Evolutionary conservation across 108 stramenopile species (phyloP), one percentile per base, ranked within the genome.

Genomic region (Fragilaria radians): DNA sequence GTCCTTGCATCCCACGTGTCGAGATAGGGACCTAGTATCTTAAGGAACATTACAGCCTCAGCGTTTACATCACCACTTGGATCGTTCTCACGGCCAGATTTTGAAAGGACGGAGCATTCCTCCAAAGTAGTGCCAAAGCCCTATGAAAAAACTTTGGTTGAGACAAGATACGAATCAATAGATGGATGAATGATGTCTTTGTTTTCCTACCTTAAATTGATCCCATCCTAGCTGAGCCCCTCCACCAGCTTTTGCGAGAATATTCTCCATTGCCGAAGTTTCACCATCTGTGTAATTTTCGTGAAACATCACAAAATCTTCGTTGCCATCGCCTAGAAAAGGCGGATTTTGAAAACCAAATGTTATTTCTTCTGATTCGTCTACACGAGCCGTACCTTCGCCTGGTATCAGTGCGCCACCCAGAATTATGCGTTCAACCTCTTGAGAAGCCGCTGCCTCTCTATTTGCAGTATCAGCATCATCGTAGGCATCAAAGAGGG

Each of bases 1-100:
- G 79, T 73, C 33, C 67, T 64, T 69, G 82, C 82, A 50, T 92
- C 83, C 87, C 87, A 92, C 21, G 78, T 75, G 55, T 88, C 85
- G 3, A 89, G 62, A 55, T 73, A 92, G 2, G 67, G 67, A 4
- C 71, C 59, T 5, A 92, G 70, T 33, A 70, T 69, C 9, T 61
- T 48, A 2, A 91, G 56, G 9, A 72, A 65, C 5, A 57, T 52
- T 17, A 59, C 46, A 49, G 78, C 70, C 36, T 69, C 67, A 3
- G 55, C 28, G n/a, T 34, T 14, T 2, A 27, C 25, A 2, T 5
- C 4, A 3, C 28, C 5, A n/a, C 26, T n/a, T 45, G 27, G n/a
- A 47, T 18, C 61, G 5, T 54, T 52, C 32, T 60, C 63, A 50
- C 79, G 72, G 26, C 45, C 3, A 3, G 11, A 28, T 23, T 34